Percentiles rank a stretch among this genome's conserved stretches.
Evolutionary conservation across 2,329 filamentous ascomycete genomes (phyloP).

Genomic region (Parastagonospora avenae): DNA sequence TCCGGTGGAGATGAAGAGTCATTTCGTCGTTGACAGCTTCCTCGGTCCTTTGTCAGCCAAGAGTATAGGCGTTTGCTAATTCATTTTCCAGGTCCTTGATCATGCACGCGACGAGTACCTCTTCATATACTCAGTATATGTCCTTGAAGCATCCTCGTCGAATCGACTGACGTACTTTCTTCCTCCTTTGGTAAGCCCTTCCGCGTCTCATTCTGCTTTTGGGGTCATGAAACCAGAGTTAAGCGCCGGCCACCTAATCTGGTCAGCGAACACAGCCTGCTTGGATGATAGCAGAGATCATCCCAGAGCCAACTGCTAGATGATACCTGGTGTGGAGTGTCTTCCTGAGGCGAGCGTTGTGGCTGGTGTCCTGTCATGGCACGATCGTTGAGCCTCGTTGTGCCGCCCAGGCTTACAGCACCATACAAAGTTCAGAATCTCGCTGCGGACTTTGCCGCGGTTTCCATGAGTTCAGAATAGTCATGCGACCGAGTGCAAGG

Average conservation of each 20-base stretch:
- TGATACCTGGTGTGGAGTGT: background rate
- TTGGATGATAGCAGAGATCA: constrained; percentile 9
- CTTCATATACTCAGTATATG: constrained; percentile 58
- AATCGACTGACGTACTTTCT: constrained; percentile 56
- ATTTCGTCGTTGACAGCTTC: background rate
- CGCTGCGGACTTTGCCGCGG: no score
- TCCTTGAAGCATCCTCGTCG: constrained; percentile 58
- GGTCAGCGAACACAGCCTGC: constrained; percentile 40
- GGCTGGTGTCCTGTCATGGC: constrained; percentile 11
- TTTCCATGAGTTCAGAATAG: no score
- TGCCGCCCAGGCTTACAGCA: constrained; percentile 34
- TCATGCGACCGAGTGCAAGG: constrained; percentile 18
- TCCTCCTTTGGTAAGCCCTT: constrained; percentile 52
- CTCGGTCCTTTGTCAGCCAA: background rate
- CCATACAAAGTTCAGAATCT: background rate
- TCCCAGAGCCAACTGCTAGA: constrained; percentile 24
- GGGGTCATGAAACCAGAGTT: constrained; percentile 30
- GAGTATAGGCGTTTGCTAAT: constrained; percentile 12
- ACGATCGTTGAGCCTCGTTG: constrained; percentile 19
- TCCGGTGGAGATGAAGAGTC: background rate
- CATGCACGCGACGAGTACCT: constrained; percentile 28
- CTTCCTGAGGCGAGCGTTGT: background rate
- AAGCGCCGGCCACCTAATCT: constrained; percentile 38
- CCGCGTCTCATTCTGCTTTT: constrained; percentile 25
- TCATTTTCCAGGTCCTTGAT: constrained; percentile 60